Conservation (phyloP, 2,329 filamentous ascomycete genomes). For the Cordyceps fumosorosea region DNA sequence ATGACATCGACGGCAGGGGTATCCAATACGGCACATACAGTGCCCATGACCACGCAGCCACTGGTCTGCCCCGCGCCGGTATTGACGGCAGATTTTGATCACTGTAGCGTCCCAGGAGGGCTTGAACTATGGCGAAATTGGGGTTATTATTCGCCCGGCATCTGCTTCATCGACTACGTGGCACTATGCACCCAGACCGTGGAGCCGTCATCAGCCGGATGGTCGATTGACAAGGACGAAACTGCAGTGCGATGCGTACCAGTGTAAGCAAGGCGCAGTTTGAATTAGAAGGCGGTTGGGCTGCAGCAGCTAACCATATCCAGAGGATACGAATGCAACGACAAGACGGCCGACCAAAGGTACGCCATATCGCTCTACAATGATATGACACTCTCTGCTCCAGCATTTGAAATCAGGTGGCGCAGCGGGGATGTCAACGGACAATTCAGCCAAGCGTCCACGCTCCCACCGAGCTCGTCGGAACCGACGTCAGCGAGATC, state of each 20-base stretch:
- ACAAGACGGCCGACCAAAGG: conserved; percentile 16
- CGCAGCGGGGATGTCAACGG: conserved; percentile 16
- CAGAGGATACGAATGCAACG: conserved; percentile 21
- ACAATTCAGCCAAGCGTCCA: neutral
- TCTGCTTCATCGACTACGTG: conserved; percentile 24
- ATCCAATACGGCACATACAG: conserved; percentile 15
- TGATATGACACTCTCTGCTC: conserved; percentile 20
- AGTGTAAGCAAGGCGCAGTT: conserved; percentile 14
- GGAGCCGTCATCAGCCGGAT: conserved; percentile 14
- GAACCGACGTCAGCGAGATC: neutral
- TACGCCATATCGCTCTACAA: conserved; percentile 19
- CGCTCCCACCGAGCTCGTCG: neutral
- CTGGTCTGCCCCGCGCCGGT: conserved; percentile 19
- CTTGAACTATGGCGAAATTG: conserved; percentile 19
- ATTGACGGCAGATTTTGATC: conserved; percentile 18
- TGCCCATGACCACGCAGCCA: conserved; percentile 20
- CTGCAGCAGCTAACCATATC: neutral
- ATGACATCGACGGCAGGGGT: conserved; percentile 12
- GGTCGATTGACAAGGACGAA: conserved; percentile 20
- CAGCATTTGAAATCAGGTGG: conserved; percentile 26
- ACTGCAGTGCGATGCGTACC: conserved; percentile 25
- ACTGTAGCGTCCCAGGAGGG: conserved; percentile 20
- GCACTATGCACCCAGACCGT: conserved; percentile 21
- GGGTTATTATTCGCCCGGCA: conserved; percentile 26
- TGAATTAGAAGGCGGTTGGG: neutral